Evolutionary conservation across 495 filamentous ascomycete species (phyloP).

Genomic region (Tirmania nivea): DNA sequence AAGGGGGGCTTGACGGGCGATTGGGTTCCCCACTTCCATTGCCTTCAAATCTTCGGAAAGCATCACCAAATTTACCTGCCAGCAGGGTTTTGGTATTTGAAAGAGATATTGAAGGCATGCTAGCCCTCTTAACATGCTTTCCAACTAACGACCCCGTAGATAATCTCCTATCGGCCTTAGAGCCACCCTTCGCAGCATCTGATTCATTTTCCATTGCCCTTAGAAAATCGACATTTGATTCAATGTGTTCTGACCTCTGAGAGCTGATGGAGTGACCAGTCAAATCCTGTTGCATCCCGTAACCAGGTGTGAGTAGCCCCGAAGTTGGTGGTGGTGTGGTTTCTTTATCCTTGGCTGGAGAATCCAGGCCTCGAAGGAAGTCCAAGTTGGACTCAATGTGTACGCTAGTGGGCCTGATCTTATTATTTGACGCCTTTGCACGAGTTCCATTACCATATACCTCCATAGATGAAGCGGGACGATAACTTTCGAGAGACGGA

Average conservation of each 20-base stretch:
- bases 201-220: conserved; percentile 56
- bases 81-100: conserved; percentile 63
- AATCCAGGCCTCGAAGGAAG: conserved; percentile 36
- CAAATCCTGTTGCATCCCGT: conserved; percentile 5
- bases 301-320: conserved; percentile 1
- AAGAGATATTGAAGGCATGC: conserved; percentile 53
- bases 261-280: conserved; percentile 29
- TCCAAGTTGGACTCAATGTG: conserved; percentile 62
- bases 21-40: conserved; percentile 18
- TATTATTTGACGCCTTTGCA: conserved; percentile 27
- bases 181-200: conserved; percentile 21
- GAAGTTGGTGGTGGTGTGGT: background rate
- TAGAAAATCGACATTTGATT: conserved; percentile 74
- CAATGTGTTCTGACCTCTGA: conserved; percentile 29
- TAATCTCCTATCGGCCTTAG: conserved; percentile 48
- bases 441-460: conserved; percentile 29
- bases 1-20: conserved; percentile 30
- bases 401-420: conserved; percentile 44
- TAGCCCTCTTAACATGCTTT: conserved; percentile 62
- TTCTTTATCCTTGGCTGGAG: conserved; percentile 10
- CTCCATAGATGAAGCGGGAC: conserved; percentile 38
- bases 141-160: conserved; percentile 23
- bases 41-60: conserved; percentile 78
- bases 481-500: conserved; percentile 55
- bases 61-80: conserved; percentile 79